A percentile compares a stretch with the other conserved stretches of the same genome.
phyloP scores from a whole-genome alignment of 306 rosid species.

The Cucurbita maxima region DNA sequence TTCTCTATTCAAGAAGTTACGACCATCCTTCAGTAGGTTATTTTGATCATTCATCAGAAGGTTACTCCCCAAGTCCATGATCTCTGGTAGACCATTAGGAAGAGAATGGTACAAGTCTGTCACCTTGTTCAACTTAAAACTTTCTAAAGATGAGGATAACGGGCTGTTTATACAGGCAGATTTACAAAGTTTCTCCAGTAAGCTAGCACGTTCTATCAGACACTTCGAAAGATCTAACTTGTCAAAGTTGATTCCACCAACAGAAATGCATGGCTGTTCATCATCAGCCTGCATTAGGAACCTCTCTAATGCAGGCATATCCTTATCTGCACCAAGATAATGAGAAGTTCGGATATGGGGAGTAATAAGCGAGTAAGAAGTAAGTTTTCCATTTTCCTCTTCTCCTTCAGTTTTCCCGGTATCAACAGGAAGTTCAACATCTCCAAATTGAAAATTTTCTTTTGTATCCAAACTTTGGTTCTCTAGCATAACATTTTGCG shows the following conservation, averaged over 20 bases:
- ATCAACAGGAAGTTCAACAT: slow-evolving; percentile 14
- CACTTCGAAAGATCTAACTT: slow-evolving; percentile 24
- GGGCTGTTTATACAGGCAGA: slow-evolving; percentile 52
- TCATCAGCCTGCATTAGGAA: slow-evolving; percentile 49
- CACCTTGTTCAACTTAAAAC: slow-evolving; percentile 21
- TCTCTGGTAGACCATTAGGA: slow-evolving; percentile 64
- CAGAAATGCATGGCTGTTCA: slow-evolving; percentile 24
- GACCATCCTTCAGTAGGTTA: slow-evolving; percentile 4
- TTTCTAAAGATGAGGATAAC: slow-evolving; percentile 29
- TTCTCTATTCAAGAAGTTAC: slow-evolving; percentile 10
- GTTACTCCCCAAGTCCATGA: slow-evolving; percentile 22
- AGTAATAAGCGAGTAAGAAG: slow-evolving; percentile 20
- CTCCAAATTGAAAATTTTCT: slow-evolving; percentile 14
- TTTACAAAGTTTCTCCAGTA: slow-evolving; percentile 38
- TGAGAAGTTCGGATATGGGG: slow-evolving; percentile 20
- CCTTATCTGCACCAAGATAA: slow-evolving; percentile 25
- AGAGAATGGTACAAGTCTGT: slow-evolving; percentile 28
- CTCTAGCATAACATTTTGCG: slow-evolving; percentile 15
- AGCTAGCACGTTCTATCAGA: slow-evolving; percentile 31
- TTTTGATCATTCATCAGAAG: slow-evolving; percentile 19
- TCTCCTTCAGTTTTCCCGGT: slow-evolving; percentile 24
- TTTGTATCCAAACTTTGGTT: slow-evolving; percentile 13
- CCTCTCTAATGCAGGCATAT: slow-evolving; percentile 59
- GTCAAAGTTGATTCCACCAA: slow-evolving; percentile 31
- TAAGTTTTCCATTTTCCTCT: slow-evolving; percentile 8